Base-by-base conservation (phyloP, 148 eudicot species). In the Fallopia convolvulus region DNA sequence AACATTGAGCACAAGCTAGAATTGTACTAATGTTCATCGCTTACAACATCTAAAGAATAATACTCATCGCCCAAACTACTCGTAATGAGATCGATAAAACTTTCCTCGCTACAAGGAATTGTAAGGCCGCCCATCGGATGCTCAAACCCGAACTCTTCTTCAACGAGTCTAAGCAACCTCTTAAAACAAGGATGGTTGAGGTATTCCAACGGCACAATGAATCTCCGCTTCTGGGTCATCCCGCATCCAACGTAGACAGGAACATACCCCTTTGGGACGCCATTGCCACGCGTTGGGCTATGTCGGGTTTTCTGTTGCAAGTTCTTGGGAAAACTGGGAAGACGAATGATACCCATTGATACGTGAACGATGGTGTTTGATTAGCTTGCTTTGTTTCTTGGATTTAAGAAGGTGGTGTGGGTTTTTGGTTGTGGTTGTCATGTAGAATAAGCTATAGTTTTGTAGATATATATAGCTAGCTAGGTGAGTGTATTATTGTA, bases 101-200 rank as follows among this genome's bases (percentile, higher is more conserved):
- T 68, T 17, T 68, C 80, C 86, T 87, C 87, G 33, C 84, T 80
- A 48, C 90, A 87, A 56, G 90, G 90, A 56, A 89, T 83, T 0
- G 89, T 86, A 33, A 89, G 79, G 20, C 46, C 72, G 17, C 92
- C 92, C 89, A 83, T 89, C 6, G 83, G 86, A 44, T 89, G 86
- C 76, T 84, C 84, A 63, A 87, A 89, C 55, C 92, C 92, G 30
- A 87, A 89, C 79, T 89, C 90, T 32, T 89, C 90, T 42, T 86
- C 92, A 23, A 88, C 92, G 14, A 74, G 85, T 14, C 65, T 78
- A 15, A 87, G 86, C 8, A 89, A 83, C 56, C 23, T 84, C 61
- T 87, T 90, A 41, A 89, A 89, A 73, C 83, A 84, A 2, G 90
- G 92, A 3, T 68, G 83, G 39, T 17, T 78, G 70, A 89, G 58